These are phyloP conservation scores for Cladosporium phlei DNA, from an alignment of 2,329 filamentous ascomycete genomes.

Conservation along the genomic window DNA sequence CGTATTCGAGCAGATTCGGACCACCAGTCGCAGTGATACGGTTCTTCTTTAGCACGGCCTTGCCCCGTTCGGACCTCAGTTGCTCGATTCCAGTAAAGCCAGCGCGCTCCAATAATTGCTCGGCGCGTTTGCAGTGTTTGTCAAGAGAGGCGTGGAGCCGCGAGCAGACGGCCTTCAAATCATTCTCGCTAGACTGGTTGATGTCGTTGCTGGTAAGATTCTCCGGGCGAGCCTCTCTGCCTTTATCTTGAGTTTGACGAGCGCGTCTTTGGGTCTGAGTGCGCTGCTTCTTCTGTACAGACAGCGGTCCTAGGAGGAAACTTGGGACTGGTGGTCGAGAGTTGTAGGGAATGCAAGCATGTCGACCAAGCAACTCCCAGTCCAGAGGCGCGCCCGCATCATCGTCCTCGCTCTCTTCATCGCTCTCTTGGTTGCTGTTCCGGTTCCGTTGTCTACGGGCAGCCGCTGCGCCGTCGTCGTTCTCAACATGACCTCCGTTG, in stretches of 20 bases:
- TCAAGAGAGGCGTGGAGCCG: slow-evolving; percentile 63
- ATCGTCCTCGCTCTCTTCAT: slow-evolving; percentile 57
- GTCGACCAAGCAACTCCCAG: slow-evolving; percentile 77
- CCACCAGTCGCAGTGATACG: slow-evolving; percentile 65
- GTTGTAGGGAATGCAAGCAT: slow-evolving; percentile 69
- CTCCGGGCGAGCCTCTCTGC: slow-evolving; percentile 68
- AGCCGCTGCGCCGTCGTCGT: slow-evolving; percentile 37
- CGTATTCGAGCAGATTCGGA: slow-evolving; percentile 77
- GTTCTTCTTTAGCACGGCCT: slow-evolving; percentile 53
- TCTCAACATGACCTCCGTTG: slow-evolving; percentile 49
- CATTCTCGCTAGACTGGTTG: slow-evolving; percentile 69
- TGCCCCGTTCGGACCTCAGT: slow-evolving; percentile 35
- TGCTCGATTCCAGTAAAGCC: slow-evolving; percentile 27
- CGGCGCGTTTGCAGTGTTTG: slow-evolving; percentile 33
- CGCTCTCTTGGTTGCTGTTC: slow-evolving; percentile 15
- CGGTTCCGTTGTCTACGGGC: slow-evolving; percentile 18
- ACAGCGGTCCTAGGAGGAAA: slow-evolving; percentile 83
- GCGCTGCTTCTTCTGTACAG: slow-evolving; percentile 77
- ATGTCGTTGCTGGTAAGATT: slow-evolving; percentile 72
- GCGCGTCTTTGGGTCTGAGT: slow-evolving; percentile 66
- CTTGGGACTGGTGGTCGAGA: slow-evolving; percentile 71
- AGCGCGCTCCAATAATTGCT: slow-evolving; percentile 19
- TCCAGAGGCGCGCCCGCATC: slow-evolving; percentile 74
- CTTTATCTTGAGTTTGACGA: slow-evolving; percentile 62
- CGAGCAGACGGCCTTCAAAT: slow-evolving; percentile 72